Evolutionary conservation across 306 rosid genomes (phyloP).

Genomic region (Dalbergia cultrata): DNA sequence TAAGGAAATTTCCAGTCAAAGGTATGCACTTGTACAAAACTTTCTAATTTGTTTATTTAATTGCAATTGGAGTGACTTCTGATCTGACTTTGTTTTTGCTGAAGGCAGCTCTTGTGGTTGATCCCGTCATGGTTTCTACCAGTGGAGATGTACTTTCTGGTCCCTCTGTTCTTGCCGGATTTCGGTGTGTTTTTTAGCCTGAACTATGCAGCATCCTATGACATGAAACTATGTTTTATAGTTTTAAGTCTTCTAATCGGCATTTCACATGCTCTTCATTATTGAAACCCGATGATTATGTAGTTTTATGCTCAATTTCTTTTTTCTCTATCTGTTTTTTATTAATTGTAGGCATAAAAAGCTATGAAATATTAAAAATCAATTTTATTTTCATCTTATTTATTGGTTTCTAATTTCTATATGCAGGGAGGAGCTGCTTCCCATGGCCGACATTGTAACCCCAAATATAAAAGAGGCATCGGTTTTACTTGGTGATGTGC

Average conservation of each 20-base stretch:
- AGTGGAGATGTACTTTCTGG: constrained; percentile 85
- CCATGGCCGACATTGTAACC: constrained; percentile 85
- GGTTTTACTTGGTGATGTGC: constrained; percentile 74
- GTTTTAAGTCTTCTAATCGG: background rate
- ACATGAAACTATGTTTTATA: constrained; percentile 17
- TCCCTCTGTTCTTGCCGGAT: constrained; percentile 73
- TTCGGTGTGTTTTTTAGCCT: constrained; percentile 63
- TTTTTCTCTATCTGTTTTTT: constrained; percentile 5
- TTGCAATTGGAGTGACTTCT: constrained; percentile 42
- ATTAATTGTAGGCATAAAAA: background rate
- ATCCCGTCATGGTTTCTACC: constrained; percentile 97
- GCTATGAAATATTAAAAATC: background rate
- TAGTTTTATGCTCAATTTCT: constrained; percentile 8
- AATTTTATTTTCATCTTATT: constrained; percentile 10
- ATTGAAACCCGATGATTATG: background rate
- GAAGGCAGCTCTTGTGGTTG: constrained; percentile 95
- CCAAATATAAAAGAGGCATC: constrained; percentile 96
- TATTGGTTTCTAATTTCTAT: constrained; percentile 54
- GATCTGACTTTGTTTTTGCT: constrained; percentile 49
- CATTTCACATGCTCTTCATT: constrained; percentile 7
- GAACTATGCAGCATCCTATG: constrained; percentile 26
- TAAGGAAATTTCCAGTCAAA: constrained; percentile 74
- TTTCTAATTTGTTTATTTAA: constrained; percentile 21
- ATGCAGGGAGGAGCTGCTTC: constrained; percentile 89
- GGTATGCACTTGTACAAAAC: constrained; percentile 62